Percentiles rank a stretch among this genome's conserved stretches.
Evolutionary conservation across 371 early-diverging fungal genomes (phyloP).

Genomic region (Mucor velutinosus): DNA sequence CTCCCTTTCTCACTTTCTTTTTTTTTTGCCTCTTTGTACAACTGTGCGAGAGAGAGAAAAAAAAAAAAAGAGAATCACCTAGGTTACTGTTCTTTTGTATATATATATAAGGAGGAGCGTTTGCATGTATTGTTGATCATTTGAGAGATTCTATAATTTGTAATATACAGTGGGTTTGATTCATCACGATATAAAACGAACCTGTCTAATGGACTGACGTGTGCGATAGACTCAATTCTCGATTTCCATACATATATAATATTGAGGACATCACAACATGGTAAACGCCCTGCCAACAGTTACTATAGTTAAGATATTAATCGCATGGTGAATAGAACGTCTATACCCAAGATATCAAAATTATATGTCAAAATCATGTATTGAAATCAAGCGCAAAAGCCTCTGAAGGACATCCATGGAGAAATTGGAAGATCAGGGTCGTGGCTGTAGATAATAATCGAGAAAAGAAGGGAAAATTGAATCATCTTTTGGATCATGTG

Average conservation of each 20-base stretch:
- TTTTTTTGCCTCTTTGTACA: neutral
- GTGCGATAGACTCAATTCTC: too few relatives aligned
- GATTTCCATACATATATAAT: too few relatives aligned
- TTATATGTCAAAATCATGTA: slow-evolving; percentile 41
- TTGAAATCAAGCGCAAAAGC: slow-evolving; percentile 32
- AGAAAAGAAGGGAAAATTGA: slow-evolving; percentile 51
- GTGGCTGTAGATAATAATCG: slow-evolving; percentile 50
- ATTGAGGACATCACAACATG: neutral
- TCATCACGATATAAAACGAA: neutral
- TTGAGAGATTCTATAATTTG: neutral
- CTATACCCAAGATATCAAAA: slow-evolving; percentile 38
- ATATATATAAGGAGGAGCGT: neutral
- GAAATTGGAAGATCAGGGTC: slow-evolving; percentile 61
- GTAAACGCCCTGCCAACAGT: neutral
- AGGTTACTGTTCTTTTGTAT: neutral
- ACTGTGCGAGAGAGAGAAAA: neutral
- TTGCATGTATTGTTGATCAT: neutral
- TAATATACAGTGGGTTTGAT: neutral
- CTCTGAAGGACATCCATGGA: slow-evolving; percentile 54
- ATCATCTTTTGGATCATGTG: slow-evolving; percentile 63
- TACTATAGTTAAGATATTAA: neutral
- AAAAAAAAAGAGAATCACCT: neutral
- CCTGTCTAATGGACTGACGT: too few relatives aligned
- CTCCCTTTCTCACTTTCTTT: neutral
- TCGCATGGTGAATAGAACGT: slow-evolving; percentile 4